phyloP scores from a whole-genome alignment of 1,139 yeast species.

The Yamadazyma sp. region DNA sequence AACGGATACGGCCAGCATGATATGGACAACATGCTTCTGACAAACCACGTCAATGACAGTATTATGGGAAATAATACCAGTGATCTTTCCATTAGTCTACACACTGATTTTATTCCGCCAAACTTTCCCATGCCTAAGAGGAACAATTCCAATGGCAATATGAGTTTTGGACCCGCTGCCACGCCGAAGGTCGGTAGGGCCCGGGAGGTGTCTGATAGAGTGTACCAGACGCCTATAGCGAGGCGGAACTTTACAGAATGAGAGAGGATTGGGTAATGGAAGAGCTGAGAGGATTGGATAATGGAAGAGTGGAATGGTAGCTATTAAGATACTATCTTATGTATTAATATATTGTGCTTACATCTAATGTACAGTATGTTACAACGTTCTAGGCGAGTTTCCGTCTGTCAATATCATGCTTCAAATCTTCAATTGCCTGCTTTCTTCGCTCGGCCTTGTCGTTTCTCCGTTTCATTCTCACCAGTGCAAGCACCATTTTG shows the following conservation, averaged over 20 bases:
- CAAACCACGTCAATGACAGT: constrained; percentile 28
- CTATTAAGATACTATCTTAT: too few relatives aligned
- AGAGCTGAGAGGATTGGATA: too few relatives aligned
- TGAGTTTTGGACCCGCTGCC: constrained; percentile 17
- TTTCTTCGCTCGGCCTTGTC: constrained; percentile 28
- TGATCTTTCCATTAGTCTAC: constrained; percentile 33
- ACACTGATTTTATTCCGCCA: constrained; percentile 30
- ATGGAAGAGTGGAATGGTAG: neutral
- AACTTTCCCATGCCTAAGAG: constrained; percentile 19
- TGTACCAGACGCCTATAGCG: constrained; percentile 44
- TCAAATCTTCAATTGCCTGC: constrained; percentile 24
- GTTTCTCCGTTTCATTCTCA: constrained; percentile 47
- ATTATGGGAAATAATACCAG: constrained; percentile 22
- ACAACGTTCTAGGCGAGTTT: neutral
- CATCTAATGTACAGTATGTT: too few relatives aligned
- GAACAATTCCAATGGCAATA: constrained; percentile 11
- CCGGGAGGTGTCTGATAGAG: constrained; percentile 40
- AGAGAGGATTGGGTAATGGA: too few relatives aligned
- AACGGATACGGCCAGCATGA: constrained; percentile 30
- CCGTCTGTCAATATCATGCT: constrained; percentile 9
- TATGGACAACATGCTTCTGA: constrained; percentile 15
- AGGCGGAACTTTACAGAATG: constrained; percentile 20
- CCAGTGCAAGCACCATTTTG: constrained; percentile 55
- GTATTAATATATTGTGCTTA: too few relatives aligned
- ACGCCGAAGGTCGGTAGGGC: constrained; percentile 40